phyloP scores from a whole-genome alignment of 148 eudicot species.

The Silene uniflora region DNA sequence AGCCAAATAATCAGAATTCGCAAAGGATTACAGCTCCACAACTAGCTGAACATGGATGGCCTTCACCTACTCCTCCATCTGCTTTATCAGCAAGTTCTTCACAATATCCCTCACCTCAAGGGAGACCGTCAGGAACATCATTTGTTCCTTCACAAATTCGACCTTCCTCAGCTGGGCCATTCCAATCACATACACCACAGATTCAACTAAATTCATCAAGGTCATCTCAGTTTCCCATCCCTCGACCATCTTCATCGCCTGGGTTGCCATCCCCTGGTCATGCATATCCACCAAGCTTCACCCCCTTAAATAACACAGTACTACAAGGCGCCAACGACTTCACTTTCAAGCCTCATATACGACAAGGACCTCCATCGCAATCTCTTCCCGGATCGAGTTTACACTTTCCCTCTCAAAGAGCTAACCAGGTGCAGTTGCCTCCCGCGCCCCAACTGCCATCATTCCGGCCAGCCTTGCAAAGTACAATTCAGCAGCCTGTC shows the following conservation, averaged over 20 bases:
- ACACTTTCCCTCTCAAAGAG: constrained; percentile 37
- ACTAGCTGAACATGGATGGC: constrained; percentile 39
- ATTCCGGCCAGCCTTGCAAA: constrained; percentile 43
- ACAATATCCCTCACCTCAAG: constrained; percentile 33
- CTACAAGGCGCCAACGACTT: constrained; percentile 55
- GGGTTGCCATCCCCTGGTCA: constrained; percentile 30
- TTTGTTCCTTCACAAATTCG: constrained; percentile 33
- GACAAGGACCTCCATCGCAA: constrained; percentile 41
- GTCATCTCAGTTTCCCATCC: constrained; percentile 33
- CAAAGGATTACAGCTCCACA: constrained; percentile 22
- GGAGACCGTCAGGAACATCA: constrained; percentile 25
- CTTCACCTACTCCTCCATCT: constrained; percentile 28
- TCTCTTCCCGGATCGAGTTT: constrained; percentile 34
- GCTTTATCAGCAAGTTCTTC: constrained; percentile 16
- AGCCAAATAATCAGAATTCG: constrained; percentile 29
- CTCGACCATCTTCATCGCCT: constrained; percentile 30
- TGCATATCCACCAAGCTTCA: constrained; percentile 44
- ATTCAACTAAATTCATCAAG: constrained; percentile 29
- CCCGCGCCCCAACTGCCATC: constrained; percentile 44
- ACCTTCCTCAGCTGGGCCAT: constrained; percentile 32
- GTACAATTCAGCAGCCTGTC: constrained; percentile 29
- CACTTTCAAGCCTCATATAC: constrained; percentile 69
- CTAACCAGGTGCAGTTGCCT: constrained; percentile 34
- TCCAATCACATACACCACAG: constrained; percentile 31
- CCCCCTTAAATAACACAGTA: constrained; percentile 37